Evolutionary conservation across 305 asterid species (phyloP).

Genomic region (Solanum chacoense): DNA sequence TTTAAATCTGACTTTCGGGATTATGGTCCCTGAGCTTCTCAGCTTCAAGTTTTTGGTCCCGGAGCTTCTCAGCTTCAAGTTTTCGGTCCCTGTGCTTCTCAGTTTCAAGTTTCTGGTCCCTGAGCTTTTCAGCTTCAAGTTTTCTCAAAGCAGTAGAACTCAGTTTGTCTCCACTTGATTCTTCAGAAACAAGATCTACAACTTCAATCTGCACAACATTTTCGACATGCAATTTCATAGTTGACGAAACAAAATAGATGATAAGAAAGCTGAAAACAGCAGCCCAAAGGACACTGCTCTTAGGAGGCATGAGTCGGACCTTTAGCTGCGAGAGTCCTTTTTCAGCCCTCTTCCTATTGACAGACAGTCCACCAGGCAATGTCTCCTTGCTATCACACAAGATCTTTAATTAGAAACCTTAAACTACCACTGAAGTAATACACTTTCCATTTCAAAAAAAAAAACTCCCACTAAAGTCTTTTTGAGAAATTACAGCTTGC

Average conservation of each 20-base stretch:
- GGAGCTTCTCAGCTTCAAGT: slow-evolving; percentile 13
- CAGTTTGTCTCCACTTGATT: slow-evolving; percentile 39
- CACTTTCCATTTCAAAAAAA: neutral
- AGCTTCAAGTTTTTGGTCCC: slow-evolving; percentile 1
- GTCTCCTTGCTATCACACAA: slow-evolving; percentile 69
- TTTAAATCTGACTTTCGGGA: slow-evolving; percentile 14
- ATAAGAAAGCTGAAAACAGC: neutral
- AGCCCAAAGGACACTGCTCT: neutral
- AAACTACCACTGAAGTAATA: neutral
- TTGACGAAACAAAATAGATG: neutral
- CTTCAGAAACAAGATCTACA: slow-evolving; percentile 57
- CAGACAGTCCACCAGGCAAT: slow-evolving; percentile 65
- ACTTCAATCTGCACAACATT: slow-evolving; percentile 45
- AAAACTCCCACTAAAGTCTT: neutral
- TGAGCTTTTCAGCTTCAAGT: slow-evolving; percentile 13
- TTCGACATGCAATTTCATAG: neutral
- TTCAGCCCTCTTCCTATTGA: slow-evolving; percentile 73
- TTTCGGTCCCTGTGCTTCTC: slow-evolving; percentile 27
- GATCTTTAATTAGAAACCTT: slow-evolving; percentile 17
- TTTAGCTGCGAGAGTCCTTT: slow-evolving; percentile 62
- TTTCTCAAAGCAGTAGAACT: slow-evolving; percentile 50
- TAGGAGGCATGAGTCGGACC: slow-evolving; percentile 20
- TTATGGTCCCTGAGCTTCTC: slow-evolving; percentile 26
- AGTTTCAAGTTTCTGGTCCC: slow-evolving; percentile 39
- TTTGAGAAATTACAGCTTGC: neutral